These are phyloP conservation scores for Monosporozyma solicola DNA, from an alignment of 805 yeast species.

Conservation along the genomic window DNA sequence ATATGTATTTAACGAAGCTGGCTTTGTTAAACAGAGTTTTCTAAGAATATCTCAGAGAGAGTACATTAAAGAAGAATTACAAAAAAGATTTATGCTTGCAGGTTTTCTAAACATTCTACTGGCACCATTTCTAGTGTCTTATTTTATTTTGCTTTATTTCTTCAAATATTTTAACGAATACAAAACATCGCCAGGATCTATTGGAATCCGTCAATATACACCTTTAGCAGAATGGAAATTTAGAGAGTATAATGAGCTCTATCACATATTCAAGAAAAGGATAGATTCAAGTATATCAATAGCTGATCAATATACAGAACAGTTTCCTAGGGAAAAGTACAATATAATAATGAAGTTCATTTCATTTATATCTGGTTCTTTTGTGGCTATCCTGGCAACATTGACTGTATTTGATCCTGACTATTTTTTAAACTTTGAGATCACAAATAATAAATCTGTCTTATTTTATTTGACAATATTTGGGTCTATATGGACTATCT, in stretches of 20 bases:
- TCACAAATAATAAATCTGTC: constrained; percentile 71
- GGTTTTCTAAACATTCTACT: constrained; percentile 74
- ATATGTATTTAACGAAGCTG: constrained; percentile 72
- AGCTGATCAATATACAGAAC: constrained; percentile 77
- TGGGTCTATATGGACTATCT: constrained; percentile 82
- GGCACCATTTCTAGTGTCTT: constrained; percentile 79
- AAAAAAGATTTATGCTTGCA: constrained; percentile 75
- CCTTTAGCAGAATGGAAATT: constrained; percentile 94
- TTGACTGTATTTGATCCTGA: constrained; percentile 80
- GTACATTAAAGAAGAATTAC: constrained; percentile 56
- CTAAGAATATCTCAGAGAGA: constrained; percentile 64
- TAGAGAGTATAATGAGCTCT: constrained; percentile 87
- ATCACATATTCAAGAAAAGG: constrained; percentile 77
- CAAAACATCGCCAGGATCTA: constrained; percentile 74
- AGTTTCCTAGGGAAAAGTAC: constrained; percentile 76
- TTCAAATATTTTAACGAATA: constrained; percentile 90
- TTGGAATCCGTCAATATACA: constrained; percentile 81
- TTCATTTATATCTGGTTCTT: constrained; percentile 76
- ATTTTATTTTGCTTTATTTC: constrained; percentile 75
- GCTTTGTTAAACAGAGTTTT: constrained; percentile 66
- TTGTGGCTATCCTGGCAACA: constrained; percentile 78
- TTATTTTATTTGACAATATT: constrained; percentile 80
- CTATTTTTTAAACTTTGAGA: constrained; percentile 79
- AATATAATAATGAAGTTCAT: constrained; percentile 49
- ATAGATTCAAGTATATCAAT: constrained; percentile 67